Percentiles rank a stretch among this genome's conserved stretches.
These are phyloP conservation scores for Endoconidiophora polonica DNA, from an alignment of 2,329 filamentous ascomycete species.

Conservation along the genomic window DNA sequence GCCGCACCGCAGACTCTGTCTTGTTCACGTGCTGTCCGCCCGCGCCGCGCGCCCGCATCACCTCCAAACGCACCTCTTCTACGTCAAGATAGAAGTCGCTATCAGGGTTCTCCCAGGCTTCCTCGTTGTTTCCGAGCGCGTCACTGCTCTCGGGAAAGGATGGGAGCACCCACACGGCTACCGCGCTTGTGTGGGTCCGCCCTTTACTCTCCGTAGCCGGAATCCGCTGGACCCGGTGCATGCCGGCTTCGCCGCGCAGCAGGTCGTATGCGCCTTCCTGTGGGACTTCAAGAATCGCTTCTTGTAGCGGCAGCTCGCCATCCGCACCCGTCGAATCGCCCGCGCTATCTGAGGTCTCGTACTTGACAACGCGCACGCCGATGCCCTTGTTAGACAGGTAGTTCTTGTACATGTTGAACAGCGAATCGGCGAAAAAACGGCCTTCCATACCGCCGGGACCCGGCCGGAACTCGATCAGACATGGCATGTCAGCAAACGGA, in stretches of 20 bases:
- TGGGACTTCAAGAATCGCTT: slow-evolving; percentile 75
- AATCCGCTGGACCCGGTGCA: slow-evolving; percentile 87
- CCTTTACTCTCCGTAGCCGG: slow-evolving; percentile 83
- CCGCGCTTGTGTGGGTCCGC: slow-evolving; percentile 82
- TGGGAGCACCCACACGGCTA: slow-evolving; percentile 81
- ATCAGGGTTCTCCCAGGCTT: slow-evolving; percentile 62
- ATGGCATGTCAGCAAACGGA: slow-evolving; percentile 78
- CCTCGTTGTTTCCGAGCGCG: slow-evolving; percentile 30
- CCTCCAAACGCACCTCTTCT: slow-evolving; percentile 66
- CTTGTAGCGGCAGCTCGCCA: slow-evolving; percentile 55
- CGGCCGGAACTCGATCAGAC: slow-evolving; percentile 79
- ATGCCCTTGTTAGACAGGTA: slow-evolving; percentile 58
- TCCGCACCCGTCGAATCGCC: slow-evolving; percentile 34
- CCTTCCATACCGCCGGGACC: slow-evolving; percentile 87
- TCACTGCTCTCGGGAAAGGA: slow-evolving; percentile 48
- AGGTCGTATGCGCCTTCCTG: slow-evolving; percentile 61
- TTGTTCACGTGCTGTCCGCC: slow-evolving; percentile 98
- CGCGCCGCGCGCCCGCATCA: slow-evolving; percentile 81
- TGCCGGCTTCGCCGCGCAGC: slow-evolving; percentile 76
- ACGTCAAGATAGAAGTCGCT: slow-evolving; percentile 86
- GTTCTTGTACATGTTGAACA: slow-evolving; percentile 77
- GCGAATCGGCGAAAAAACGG: slow-evolving; percentile 69
- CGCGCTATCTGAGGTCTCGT: slow-evolving; percentile 53
- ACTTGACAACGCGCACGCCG: slow-evolving; percentile 55
- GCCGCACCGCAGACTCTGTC: slow-evolving; percentile 84